These are phyloP conservation scores for Scutellaria galericulata DNA, from an alignment of 257 asterid species.

Conservation along the genomic window DNA sequence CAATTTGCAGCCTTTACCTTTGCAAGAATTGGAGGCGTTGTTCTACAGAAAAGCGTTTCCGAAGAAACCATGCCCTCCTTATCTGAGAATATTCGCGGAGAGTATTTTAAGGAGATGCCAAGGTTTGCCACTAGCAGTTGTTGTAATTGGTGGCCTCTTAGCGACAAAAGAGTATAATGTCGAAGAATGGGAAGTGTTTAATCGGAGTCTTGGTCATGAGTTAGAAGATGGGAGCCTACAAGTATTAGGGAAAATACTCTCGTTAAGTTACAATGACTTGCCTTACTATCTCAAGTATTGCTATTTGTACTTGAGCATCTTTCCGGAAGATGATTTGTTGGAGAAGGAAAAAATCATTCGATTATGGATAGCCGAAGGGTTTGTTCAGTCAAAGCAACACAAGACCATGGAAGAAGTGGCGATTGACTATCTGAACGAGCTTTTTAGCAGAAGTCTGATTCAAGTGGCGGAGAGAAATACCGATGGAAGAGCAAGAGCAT, in stretches of 20 bases:
- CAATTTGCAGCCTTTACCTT: not conserved
- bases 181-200: constrained; percentile 27
- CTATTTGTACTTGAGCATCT: constrained; percentile 21
- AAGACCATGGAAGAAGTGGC: constrained; percentile 39
- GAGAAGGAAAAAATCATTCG: constrained; percentile 16
- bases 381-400: constrained; percentile 27
- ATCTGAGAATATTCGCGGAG: constrained; percentile 1
- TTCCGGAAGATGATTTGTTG: constrained; percentile 28
- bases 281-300: constrained; percentile 28
- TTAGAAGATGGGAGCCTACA: constrained; percentile 12
- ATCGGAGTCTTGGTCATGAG: constrained; percentile 17
- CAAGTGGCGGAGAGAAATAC: constrained; percentile 15
- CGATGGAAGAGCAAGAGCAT: constrained; percentile 13
- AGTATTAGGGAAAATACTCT: constrained; percentile 10
- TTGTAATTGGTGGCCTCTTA: constrained; percentile 31
- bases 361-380: constrained; percentile 47
- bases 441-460: constrained; percentile 34
- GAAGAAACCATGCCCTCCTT: constrained; percentile 9
- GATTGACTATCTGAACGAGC: constrained; percentile 36
- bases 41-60: constrained; percentile 25
- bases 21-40: not conserved
- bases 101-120: constrained; percentile 24
- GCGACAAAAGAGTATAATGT: constrained; percentile 25
- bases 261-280: constrained; percentile 23
- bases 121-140: constrained; percentile 33